Evolutionary conservation across 495 filamentous ascomycete genomes (phyloP).

Genomic region (Amorphotheca resinae): DNA sequence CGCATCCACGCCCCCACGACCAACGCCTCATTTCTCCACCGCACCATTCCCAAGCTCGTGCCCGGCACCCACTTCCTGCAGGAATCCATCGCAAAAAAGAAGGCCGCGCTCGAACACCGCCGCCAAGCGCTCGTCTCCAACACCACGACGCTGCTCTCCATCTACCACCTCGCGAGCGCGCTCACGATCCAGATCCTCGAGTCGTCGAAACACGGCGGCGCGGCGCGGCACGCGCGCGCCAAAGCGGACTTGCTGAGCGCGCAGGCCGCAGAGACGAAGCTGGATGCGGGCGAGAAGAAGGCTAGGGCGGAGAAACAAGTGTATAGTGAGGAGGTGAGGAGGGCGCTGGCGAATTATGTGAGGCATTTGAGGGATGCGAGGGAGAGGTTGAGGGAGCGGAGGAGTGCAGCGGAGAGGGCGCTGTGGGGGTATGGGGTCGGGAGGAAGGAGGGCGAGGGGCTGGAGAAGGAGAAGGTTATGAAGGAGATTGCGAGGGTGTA

Average conservation of each 20-base stretch:
- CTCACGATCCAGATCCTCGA: conserved; percentile 30
- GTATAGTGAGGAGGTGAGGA: conserved; percentile 44
- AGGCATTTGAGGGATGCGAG: conserved; percentile 39
- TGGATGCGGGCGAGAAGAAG: conserved; percentile 38
- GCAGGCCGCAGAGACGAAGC: conserved; percentile 40
- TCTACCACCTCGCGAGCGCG: conserved; percentile 13
- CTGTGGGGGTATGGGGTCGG: conserved; percentile 42
- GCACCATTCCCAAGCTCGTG: conserved; percentile 30
- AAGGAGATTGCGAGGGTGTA: conserved; percentile 50
- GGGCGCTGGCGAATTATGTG: conserved; percentile 45
- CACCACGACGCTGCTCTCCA: conserved; percentile 25
- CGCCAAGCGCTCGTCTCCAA: conserved; percentile 25
- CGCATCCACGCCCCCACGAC: conserved; percentile 33
- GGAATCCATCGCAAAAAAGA: conserved; percentile 11
- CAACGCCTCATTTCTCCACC: conserved; percentile 40
- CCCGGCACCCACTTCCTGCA: conserved; percentile 20
- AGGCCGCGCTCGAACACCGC: conserved; percentile 21
- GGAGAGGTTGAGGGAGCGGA: conserved; percentile 33
- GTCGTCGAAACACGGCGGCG: conserved; percentile 50
- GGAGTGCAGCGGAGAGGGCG: conserved; percentile 32
- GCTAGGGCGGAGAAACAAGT: conserved; percentile 28
- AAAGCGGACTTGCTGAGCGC: conserved; percentile 45
- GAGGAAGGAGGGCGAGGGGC: conserved; percentile 24
- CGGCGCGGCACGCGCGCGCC: conserved; percentile 40
- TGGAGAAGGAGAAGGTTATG: conserved; percentile 28